Conservation (phyloP, 2,329 filamentous ascomycete species). For the Aspergillus melleus region DNA sequence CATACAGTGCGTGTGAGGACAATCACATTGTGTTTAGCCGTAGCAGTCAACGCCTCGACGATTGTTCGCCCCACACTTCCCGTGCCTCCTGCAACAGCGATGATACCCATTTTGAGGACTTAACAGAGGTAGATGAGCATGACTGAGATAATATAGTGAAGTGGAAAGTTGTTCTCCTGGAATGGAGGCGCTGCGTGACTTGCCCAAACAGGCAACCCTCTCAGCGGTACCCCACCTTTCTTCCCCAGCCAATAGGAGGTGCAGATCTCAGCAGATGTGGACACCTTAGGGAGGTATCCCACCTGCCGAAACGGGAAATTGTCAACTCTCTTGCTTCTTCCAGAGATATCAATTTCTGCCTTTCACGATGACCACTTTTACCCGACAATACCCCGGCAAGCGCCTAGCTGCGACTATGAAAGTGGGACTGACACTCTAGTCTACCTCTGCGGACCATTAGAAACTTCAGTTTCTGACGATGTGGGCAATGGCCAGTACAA, state of each 20-base stretch:
- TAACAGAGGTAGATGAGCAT: too few species aligned
- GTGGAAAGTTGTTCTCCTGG: too few species aligned
- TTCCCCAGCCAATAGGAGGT: not conserved
- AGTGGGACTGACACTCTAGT: not conserved
- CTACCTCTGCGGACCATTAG: not conserved
- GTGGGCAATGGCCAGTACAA: not conserved
- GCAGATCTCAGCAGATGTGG: not conserved
- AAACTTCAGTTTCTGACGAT: not conserved
- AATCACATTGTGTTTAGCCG: not conserved
- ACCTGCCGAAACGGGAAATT: not conserved
- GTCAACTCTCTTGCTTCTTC: not conserved
- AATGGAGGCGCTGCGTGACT: not conserved
- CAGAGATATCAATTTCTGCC: not conserved
- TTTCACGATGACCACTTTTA: too few species aligned
- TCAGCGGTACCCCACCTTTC: too few species aligned
- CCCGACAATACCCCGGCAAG: too few species aligned
- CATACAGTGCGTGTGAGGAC: constrained; percentile 6
- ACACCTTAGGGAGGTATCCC: not conserved
- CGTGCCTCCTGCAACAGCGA: constrained; percentile 6
- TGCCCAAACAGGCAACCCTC: not conserved
- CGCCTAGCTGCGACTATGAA: too few species aligned
- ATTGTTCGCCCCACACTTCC: constrained; percentile 4
- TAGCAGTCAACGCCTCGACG: not conserved
- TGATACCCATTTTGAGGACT: not conserved
- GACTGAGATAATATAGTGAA: too few species aligned